Base-by-base conservation (phyloP, 2,329 filamentous ascomycete genomes). In the Sarocladium oryzae region DNA sequence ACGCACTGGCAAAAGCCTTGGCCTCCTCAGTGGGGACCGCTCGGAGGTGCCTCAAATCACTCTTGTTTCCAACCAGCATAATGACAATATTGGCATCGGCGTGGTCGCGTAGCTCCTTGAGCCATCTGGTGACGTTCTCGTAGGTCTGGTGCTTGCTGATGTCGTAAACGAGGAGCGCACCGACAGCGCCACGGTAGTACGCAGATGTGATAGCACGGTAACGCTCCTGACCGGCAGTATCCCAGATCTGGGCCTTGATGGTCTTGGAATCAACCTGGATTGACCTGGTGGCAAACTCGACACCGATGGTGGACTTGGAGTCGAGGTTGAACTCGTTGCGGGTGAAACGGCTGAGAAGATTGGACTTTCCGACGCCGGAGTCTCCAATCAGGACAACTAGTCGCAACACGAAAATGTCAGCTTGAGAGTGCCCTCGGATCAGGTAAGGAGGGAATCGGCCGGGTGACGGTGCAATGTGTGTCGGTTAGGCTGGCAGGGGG, bases 201-300 rank as follows among this genome's bases (percentile, higher is more conserved):
- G 93, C 93, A 54, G 93, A 96, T 62, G 93, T 99, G 71, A 99
- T 99, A 69, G 93, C 93, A 69, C 95, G 89, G 78, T 97, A 99
- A 70, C 93, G 87, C 76, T 99, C 93, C 77, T 99, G 93, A 61
- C 93, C 93, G 60, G 93, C 93, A 54, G 93, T 99, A 78, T 99
- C 93, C 93, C 95, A 99, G 66, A 99, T 99, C 78, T 99, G 93
- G 63, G 93, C 93, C 81, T 99, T 99, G 84, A 99, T 99, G 58
- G 93, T 99, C 82, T 99, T 99, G 67, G 88, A 88, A 74, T 99
- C 93, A 66, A 99, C 93, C 75, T 97, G 92, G 69, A 99, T 99
- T 61, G 90, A 96, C 58, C 93, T 86, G 62, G 93, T 99, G 63
- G 95, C 93, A 70, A 99, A 99, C 76, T 99, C 93, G 71, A 99